phyloP scores from a whole-genome alignment of 345 rosid genomes.

The Aethionema arabicum region DNA sequence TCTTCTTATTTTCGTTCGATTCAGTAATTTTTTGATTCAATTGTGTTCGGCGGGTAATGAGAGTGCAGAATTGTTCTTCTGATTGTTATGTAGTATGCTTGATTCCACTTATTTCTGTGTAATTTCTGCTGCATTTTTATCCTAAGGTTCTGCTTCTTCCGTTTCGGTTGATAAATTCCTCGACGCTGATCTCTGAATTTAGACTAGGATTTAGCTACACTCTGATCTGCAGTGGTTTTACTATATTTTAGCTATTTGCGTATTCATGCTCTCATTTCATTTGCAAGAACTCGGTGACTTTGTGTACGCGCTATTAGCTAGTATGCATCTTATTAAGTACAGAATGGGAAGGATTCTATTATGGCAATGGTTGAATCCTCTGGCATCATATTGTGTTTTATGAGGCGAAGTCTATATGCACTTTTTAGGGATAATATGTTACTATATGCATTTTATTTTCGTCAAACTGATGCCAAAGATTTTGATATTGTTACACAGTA shows the following conservation, averaged over 20 bases:
- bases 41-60: background rate
- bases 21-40: background rate
- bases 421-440: background rate
- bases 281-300: too few relatives aligned
- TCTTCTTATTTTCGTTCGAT: background rate
- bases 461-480: background rate
- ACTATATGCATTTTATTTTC: background rate
- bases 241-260: too few relatives aligned
- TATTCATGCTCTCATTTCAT: too few relatives aligned
- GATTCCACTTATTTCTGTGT: background rate
- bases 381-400: background rate
- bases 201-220: background rate
- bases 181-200: background rate
- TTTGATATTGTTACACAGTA: conserved; percentile 39
- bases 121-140: background rate
- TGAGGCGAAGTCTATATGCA: background rate
- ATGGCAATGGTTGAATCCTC: background rate
- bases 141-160: background rate
- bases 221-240: too few relatives aligned
- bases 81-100: too few relatives aligned
- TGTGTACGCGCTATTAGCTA: too few relatives aligned
- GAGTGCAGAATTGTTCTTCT: background rate
- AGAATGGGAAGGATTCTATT: too few relatives aligned
- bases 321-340: too few relatives aligned
- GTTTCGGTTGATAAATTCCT: background rate